Percentiles rank a stretch among this genome's conserved stretches.
Evolutionary conservation across 805 yeast species (phyloP).

Genomic region (Gaillardinia entomophila): DNA sequence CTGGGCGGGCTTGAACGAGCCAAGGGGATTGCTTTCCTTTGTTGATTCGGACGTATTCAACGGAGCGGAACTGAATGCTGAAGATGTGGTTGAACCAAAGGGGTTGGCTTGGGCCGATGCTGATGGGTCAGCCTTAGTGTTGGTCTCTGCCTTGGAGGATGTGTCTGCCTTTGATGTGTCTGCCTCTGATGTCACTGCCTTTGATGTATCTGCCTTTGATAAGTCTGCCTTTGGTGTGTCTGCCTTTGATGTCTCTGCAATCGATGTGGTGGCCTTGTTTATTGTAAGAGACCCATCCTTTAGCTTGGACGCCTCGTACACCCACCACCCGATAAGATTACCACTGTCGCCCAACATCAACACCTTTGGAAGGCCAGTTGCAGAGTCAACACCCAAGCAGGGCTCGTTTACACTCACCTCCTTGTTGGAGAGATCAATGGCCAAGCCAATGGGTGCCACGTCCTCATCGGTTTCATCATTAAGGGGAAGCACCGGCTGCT

Average conservation of each 20-base stretch:
- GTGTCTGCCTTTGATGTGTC: neutral
- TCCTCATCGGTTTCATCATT: conserved; percentile 62
- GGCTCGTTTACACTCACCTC: conserved; percentile 44
- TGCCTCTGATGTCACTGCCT: neutral
- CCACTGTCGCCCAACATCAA: conserved; percentile 63
- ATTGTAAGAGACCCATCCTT: conserved; percentile 21
- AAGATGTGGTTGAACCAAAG: neutral
- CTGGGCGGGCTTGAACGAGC: no score
- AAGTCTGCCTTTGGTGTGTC: neutral
- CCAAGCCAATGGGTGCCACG: conserved; percentile 65
- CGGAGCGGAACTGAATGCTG: no score
- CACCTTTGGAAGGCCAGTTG: conserved; percentile 59
- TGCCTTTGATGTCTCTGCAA: neutral
- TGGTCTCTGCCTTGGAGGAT: neutral
- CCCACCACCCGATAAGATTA: conserved; percentile 54
- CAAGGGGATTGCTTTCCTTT: no score
- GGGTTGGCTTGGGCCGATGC: neutral
- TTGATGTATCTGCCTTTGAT: neutral
- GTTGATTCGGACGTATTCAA: no score
- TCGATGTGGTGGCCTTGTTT: neutral
- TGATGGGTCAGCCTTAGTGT: neutral
- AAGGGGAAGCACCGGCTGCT: conserved; percentile 70
- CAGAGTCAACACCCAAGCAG: conserved; percentile 50
- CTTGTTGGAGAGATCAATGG: conserved; percentile 49
- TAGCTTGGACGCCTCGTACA: conserved; percentile 52